Evolutionary conservation across 2,329 filamentous ascomycete genomes (phyloP).

Genomic region (Orbilia brochopaga): DNA sequence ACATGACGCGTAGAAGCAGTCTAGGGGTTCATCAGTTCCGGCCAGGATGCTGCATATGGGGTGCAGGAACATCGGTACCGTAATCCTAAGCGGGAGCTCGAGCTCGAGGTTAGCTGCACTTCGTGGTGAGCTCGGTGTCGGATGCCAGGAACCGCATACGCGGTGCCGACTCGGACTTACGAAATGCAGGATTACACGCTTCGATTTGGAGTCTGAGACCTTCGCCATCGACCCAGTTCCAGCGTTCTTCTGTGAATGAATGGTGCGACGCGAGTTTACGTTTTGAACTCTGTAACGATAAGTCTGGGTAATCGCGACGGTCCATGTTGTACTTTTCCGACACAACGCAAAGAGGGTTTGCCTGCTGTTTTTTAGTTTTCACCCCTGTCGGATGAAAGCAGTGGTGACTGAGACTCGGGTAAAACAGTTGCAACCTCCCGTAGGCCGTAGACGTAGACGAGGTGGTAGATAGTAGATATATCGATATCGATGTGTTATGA

Average conservation of each 20-base stretch:
- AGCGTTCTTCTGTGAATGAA: not conserved
- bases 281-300: too few relatives aligned
- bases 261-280: not conserved
- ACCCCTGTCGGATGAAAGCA: too few relatives aligned
- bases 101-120: not conserved
- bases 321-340: not conserved
- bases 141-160: not conserved
- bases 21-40: conserved; percentile 5
- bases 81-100: conserved; percentile 25
- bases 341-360: not conserved
- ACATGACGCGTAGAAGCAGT: conserved; percentile 49
- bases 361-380: too few relatives aligned
- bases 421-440: too few relatives aligned
- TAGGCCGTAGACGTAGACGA: too few relatives aligned
- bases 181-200: conserved; percentile 46
- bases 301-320: too few relatives aligned
- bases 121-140: not conserved
- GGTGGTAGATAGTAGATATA: too few relatives aligned
- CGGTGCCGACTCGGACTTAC: conserved; percentile 14
- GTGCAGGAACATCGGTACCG: conserved; percentile 21
- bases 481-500: too few relatives aligned
- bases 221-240: conserved; percentile 21
- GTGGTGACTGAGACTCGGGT: too few relatives aligned
- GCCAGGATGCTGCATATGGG: not conserved
- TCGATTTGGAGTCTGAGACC: conserved; percentile 20